A percentile compares a stretch with the other conserved stretches of the same genome.
phyloP scores from a whole-genome alignment of 192 early-diverging fungal species.

The Haplosporangium gracile region DNA sequence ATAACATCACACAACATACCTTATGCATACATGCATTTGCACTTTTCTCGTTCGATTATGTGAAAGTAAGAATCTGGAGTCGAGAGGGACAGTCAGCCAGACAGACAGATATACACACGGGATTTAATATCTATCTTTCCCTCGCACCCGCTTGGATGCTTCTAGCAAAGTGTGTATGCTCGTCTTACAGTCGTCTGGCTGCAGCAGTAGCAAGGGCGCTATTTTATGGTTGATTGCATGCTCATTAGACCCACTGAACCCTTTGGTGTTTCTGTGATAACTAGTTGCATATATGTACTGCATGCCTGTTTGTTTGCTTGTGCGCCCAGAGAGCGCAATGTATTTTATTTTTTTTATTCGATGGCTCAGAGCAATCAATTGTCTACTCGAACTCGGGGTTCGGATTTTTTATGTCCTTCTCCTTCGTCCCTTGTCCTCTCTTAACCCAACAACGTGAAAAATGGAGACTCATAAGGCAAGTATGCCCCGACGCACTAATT shows the following conservation, averaged over 20 bases:
- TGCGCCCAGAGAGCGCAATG: neutral
- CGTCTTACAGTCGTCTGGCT: neutral
- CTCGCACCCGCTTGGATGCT: neutral
- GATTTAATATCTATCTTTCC: neutral
- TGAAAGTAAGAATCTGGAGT: conserved; percentile 1
- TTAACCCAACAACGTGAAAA: too few relatives aligned
- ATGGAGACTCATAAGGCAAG: too few relatives aligned
- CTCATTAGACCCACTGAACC: neutral
- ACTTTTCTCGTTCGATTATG: neutral
- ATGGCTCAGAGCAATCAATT: neutral
- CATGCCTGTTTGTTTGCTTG: neutral
- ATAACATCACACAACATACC: neutral
- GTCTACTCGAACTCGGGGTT: too few relatives aligned
- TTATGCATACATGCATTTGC: neutral
- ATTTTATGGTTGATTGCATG: neutral
- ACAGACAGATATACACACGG: too few relatives aligned
- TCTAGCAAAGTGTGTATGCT: neutral
- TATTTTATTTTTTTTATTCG: neutral
- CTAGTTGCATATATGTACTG: neutral
- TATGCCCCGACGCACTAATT: too few relatives aligned
- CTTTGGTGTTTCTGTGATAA: conserved; percentile 1
- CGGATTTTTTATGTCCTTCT: too few relatives aligned
- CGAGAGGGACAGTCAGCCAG: neutral
- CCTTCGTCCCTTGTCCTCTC: too few relatives aligned
- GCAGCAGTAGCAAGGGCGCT: neutral